Evolutionary conservation across 169 alveolate genomes (phyloP), one percentile per base, ranked within the genome.

Genomic region (Amoebophrya sp.): DNA sequence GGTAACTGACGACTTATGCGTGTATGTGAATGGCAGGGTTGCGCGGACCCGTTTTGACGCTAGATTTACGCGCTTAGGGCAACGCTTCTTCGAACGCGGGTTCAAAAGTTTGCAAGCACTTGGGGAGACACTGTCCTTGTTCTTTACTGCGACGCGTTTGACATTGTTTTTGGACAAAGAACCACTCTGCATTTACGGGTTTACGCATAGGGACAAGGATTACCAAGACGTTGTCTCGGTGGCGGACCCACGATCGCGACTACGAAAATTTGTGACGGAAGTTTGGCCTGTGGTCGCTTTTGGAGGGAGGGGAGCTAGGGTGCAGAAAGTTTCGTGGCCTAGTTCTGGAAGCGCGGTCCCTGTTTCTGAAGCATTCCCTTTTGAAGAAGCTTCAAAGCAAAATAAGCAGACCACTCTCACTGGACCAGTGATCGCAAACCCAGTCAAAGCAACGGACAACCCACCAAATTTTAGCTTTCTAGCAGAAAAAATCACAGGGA

Each of bases 1-100:
- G 12, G 38, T 65, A 29, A 65, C 83, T 26, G 83, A 65, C 26
- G 83, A 65, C 26, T 36, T 65, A 0, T 65, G 83, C n/a, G 83
- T 65, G 83, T 65, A 65, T 18, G 83, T 65, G 26, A 65, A 65
- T 26, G 83, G 83, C 10, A 1, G 33, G n/a, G 33, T 65, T 0
- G 83, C n/a, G 18, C 83, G 83, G 10, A 65, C 83, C n/a, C 83
- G 83, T 36, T 65, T 65, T 26, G 83, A 65, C 33, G 83, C 83
- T 0, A 29, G 83, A 0, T 65, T 6, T 65, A 65, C 83, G 10
- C 2, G 26, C 18, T 10, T 26, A 65, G 83, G 83, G 2, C 83
- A 65, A 36, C 26, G 26, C 12, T 65, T 65, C 26, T 65, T 65
- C 26, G 83, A 65, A 12, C 18, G n/a, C 33, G 18, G 38, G 65